Base-by-base conservation (phyloP, 371 early-diverging fungal species). In the Mortierella sp. region DNA sequence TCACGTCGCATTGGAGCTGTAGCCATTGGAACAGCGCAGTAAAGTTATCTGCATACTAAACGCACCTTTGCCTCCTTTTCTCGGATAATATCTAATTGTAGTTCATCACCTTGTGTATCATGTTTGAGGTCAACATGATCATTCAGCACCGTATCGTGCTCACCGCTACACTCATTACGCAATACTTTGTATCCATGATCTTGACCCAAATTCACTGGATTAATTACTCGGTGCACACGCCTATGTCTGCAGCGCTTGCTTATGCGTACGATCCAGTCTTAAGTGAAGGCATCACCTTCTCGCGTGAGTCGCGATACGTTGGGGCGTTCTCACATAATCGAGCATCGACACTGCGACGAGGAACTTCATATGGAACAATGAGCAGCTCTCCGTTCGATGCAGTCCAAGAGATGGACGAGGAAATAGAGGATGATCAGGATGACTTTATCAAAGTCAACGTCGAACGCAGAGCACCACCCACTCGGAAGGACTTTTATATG, bases 181-280 rank as follows among this genome's bases (percentile, higher is more conserved):
- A 81, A 22, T 81, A 81, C 28, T 28, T 47, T n/a, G 37, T 66
- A 6, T 72, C 83, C 18, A 11, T 75, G 6, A 10, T 76, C 47
- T 11, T 81, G 28, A 76, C 83, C 4, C 83, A 81, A 35, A 35
- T 75, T 10, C 76, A 81, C 26, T 81, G 83, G 83, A 75, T 81
- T 52, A 58, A 67, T 12, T 81, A 81, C 32, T 81, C 83, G 1
- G 72, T 70, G 12, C 76, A 81, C 67, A 81, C 83, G 18, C 83
- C 83, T 47, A 73, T 81, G 76, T 81, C 83, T 18, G 83, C 83
- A 6, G 52, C 73, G 2, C 64, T 75, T 2, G 66, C 62, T 18
- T 81, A 75, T 30, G 67, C 62, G 2, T 81, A 81, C 55, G 81
- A 80, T 37, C 83, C 83, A 11, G 43, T 70, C 47, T 26, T 81